Evolutionary conservation across 345 rosid species (phyloP).

Genomic region (Diplotaxis tenuifolia): DNA sequence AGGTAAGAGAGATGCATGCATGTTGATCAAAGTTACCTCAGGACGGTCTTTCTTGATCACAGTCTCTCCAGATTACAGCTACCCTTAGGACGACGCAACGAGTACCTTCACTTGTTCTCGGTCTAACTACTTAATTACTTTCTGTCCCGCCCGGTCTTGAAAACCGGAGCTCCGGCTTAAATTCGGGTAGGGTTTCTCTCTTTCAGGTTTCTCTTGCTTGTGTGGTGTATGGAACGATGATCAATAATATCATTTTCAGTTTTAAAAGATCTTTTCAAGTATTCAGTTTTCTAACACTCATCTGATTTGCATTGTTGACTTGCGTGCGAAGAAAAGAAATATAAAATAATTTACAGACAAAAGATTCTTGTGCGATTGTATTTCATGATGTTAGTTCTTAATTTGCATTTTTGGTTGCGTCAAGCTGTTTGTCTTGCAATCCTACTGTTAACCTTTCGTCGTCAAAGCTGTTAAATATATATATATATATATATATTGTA

Average conservation of each 20-base stretch:
- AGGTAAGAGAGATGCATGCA: too few relatives aligned
- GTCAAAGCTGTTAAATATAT: too few relatives aligned
- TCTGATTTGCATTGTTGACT: background rate
- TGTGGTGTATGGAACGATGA: too few relatives aligned
- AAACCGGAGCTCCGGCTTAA: background rate
- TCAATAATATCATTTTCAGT: too few relatives aligned
- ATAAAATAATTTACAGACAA: background rate
- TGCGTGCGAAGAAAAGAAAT: background rate
- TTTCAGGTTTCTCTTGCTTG: slow-evolving; percentile 16
- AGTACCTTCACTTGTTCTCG: slow-evolving; percentile 84
- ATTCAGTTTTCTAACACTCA: background rate
- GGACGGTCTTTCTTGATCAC: too few relatives aligned
- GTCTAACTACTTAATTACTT: slow-evolving; percentile 70
- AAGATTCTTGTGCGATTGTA: background rate
- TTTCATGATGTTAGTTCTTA: background rate
- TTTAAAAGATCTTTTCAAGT: too few relatives aligned
- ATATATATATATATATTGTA: too few relatives aligned
- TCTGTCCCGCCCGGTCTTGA: slow-evolving; percentile 50
- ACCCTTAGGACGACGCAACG: slow-evolving; percentile 84
- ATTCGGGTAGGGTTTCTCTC: background rate
- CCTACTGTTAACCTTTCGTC: background rate
- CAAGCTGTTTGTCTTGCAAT: background rate
- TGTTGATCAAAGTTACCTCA: too few relatives aligned
- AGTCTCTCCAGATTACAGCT: too few relatives aligned
- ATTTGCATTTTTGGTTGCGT: background rate